Percentiles rank a stretch among this genome's conserved stretches.
phyloP scores from a whole-genome alignment of 768 basidiomycete species.

The Chalciporus piperatus region DNA sequence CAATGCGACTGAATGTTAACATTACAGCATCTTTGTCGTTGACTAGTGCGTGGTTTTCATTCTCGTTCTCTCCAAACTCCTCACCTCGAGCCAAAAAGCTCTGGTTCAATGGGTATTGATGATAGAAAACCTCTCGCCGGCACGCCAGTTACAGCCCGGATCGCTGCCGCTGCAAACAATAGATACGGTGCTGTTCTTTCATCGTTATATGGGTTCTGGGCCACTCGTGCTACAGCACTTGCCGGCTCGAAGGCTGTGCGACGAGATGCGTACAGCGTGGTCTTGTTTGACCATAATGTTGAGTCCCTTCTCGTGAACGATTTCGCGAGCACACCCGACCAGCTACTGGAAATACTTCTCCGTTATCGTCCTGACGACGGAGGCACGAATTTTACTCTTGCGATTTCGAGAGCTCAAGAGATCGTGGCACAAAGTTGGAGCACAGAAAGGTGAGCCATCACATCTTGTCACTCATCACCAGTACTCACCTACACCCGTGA shows the following conservation, averaged over 20 bases:
- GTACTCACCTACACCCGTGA: not conserved
- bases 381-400: conserved; percentile 45
- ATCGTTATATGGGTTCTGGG: conserved; percentile 55
- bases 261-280: conserved; percentile 55
- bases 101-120: conserved; percentile 43
- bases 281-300: conserved; percentile 40
- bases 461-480: not conserved
- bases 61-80: not conserved
- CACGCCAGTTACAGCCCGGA: conserved; percentile 39
- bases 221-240: conserved; percentile 43
- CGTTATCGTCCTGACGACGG: conserved; percentile 24
- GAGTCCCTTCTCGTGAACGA: conserved; percentile 40
- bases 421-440: conserved; percentile 50
- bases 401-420: conserved; percentile 34
- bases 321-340: conserved; percentile 41
- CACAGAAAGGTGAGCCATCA: conserved; percentile 39
- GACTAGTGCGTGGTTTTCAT: conserved; percentile 36
- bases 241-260: conserved; percentile 28
- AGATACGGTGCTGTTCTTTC: conserved; percentile 60
- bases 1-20: not conserved
- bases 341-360: conserved; percentile 41
- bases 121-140: conserved; percentile 46
- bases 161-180: conserved; percentile 39
- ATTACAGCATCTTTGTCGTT: conserved; percentile 50
- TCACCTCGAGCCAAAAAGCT: conserved; percentile 32